These are phyloP conservation scores for Mucor saturninus DNA, from an alignment of 371 early-diverging fungal species.

Conservation along the genomic window DNA sequence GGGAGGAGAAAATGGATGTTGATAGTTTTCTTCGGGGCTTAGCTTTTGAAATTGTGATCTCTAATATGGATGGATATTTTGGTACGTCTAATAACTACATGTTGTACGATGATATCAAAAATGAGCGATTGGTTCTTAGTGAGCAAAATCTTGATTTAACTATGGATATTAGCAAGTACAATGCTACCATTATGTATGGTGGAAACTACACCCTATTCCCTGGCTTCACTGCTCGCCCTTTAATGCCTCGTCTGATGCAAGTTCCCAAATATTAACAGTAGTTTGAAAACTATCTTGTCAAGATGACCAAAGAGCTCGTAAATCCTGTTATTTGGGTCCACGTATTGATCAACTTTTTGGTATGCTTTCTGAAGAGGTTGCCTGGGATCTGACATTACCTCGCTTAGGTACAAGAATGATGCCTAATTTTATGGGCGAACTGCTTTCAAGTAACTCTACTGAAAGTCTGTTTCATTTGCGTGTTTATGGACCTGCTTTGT, in stretches of 20 bases:
- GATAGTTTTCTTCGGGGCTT: constrained; percentile 23
- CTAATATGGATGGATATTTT: constrained; percentile 31
- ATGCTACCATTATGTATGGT: constrained; percentile 12
- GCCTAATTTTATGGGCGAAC: too few species aligned
- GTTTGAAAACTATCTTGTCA: constrained; percentile 7
- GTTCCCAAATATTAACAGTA: constrained; percentile 23
- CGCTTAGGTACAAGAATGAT: constrained; percentile 8
- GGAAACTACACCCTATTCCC: constrained; percentile 33
- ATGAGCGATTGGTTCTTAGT: constrained; percentile 24
- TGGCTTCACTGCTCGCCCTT: constrained; percentile 28
- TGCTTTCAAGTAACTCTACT: too few species aligned
- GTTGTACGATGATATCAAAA: constrained; percentile 30
- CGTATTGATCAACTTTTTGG: constrained; percentile 22
- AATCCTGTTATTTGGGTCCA: constrained; percentile 12
- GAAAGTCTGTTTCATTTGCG: background rate
- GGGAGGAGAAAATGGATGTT: constrained; percentile 20
- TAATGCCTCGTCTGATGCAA: constrained; percentile 23
- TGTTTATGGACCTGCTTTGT: constrained; percentile 8
- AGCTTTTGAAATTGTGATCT: constrained; percentile 20
- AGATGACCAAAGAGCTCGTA: constrained; percentile 14
- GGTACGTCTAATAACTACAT: constrained; percentile 40
- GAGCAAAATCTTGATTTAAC: constrained; percentile 38
- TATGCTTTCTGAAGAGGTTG: constrained; percentile 29
- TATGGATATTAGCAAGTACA: constrained; percentile 29
- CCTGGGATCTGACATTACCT: constrained; percentile 30